Percentiles rank a stretch among this genome's conserved stretches.
phyloP scores from a whole-genome alignment of 2,329 filamentous ascomycete species.

The Exophiala xenobiotica region DNA sequence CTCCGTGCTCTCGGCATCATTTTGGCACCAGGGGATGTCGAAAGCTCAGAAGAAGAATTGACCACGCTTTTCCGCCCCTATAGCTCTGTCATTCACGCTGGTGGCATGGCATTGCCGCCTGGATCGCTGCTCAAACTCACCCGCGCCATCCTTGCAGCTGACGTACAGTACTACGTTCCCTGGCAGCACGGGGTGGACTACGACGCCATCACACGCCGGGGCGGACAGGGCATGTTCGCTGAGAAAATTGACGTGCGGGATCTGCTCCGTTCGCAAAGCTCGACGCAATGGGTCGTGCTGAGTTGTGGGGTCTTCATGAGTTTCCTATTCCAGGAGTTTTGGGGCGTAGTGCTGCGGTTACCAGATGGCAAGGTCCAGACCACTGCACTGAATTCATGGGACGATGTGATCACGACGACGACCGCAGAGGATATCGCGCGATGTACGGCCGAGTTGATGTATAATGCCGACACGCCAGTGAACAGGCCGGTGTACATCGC shows the following conservation, averaged over 20 bases:
- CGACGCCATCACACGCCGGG: constrained; percentile 58
- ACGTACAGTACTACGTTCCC: constrained; percentile 58
- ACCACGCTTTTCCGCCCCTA: constrained; percentile 42
- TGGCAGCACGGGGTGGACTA: constrained; percentile 77
- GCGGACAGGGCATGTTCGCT: constrained; percentile 63
- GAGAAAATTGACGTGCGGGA: constrained; percentile 63
- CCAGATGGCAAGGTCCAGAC: constrained; percentile 37
- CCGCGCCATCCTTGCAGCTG: constrained; percentile 54
- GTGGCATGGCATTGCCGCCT: constrained; percentile 57
- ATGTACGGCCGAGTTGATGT: constrained; percentile 58
- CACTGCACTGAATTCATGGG: constrained; percentile 61
- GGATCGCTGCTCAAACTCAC: constrained; percentile 61
- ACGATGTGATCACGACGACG: constrained; percentile 62
- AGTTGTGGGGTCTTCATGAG: constrained; percentile 70
- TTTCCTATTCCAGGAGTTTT: constrained; percentile 64
- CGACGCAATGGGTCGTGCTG: constrained; percentile 62
- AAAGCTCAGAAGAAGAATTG: constrained; percentile 38
- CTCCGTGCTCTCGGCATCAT: constrained; percentile 42
- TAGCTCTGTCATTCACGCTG: constrained; percentile 56
- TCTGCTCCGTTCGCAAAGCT: constrained; percentile 49
- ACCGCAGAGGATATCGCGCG: constrained; percentile 63
- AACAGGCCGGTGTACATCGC: constrained; percentile 57
- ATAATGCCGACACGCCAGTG: constrained; percentile 38
- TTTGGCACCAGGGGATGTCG: constrained; percentile 49
- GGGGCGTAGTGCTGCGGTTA: constrained; percentile 60